Conservation (phyloP, 2,329 filamentous ascomycete genomes). For the Cercospora sp. region DNA sequence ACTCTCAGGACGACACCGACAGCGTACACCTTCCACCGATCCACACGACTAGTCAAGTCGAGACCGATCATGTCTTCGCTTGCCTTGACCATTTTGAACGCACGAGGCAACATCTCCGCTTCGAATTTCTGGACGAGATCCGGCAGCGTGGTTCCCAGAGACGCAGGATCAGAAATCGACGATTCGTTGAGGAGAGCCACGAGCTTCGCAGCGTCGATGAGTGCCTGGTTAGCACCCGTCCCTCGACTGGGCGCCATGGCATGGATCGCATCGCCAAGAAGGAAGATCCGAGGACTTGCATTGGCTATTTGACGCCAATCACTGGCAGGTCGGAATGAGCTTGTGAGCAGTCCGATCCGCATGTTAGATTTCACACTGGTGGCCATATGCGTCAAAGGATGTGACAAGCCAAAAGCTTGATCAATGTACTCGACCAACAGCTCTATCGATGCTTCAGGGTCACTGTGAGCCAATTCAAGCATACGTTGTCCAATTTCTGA, state of each 20-base stretch:
- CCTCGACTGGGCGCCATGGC: not conserved
- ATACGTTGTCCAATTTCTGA: not conserved
- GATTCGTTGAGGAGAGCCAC: not conserved
- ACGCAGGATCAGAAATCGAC: not conserved
- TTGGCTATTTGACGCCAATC: not conserved
- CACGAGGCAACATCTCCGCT: not conserved
- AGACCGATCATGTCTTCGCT: not conserved
- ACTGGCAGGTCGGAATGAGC: not conserved
- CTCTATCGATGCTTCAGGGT: not conserved
- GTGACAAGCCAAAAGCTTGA: not conserved
- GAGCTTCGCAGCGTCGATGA: not conserved
- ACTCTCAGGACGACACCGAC: not conserved
- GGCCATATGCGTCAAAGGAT: not conserved
- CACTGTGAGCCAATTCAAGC: not conserved
- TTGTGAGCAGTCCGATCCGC: not conserved
- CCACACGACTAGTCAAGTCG: not conserved
- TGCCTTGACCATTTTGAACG: not conserved
- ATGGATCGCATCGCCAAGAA: not conserved
- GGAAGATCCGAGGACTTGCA: not conserved
- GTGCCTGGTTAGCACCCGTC: not conserved
- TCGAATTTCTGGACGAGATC: not conserved
- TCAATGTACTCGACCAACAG: not conserved
- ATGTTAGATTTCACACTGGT: not conserved
- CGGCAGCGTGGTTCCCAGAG: not conserved
- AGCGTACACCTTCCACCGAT: not conserved